Percentiles rank a stretch among this genome's conserved stretches.
Conservation (phyloP, 1,139 yeast genomes). For the Geotrichum australiense region DNA sequence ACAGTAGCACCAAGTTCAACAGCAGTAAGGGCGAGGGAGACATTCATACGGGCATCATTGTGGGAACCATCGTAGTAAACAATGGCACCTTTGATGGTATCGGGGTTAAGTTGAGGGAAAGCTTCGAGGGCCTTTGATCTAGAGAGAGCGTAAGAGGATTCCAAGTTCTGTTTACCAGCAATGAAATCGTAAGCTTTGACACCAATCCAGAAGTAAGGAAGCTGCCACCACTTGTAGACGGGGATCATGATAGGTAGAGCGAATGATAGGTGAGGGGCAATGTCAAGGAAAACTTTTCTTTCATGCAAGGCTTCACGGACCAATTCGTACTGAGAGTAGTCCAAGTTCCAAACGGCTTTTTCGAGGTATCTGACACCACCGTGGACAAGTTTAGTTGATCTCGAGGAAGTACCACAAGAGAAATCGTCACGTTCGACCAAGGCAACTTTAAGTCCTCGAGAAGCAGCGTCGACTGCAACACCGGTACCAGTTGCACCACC, state of each 20-base stretch:
- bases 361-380: slow-evolving; percentile 96
- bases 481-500: slow-evolving; percentile 98
- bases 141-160: slow-evolving; percentile 68
- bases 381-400: slow-evolving; percentile 95
- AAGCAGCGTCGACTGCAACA: slow-evolving; percentile 83
- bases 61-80: slow-evolving; percentile 95
- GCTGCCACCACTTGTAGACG: slow-evolving; percentile 92
- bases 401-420: slow-evolving; percentile 88
- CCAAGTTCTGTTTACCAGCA: slow-evolving; percentile 84
- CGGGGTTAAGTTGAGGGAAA: slow-evolving; percentile 82
- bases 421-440: slow-evolving; percentile 81
- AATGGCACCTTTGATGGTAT: slow-evolving; percentile 78
- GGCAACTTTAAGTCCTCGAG: slow-evolving; percentile 86
- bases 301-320: slow-evolving; percentile 93
- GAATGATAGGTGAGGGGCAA: slow-evolving; percentile 87
- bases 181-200: slow-evolving; percentile 89
- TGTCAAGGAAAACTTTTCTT: slow-evolving; percentile 79
- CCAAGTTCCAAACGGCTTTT: slow-evolving; percentile 80
- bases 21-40: slow-evolving; percentile 81
- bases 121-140: slow-evolving; percentile 61
- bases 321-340: slow-evolving; percentile 83
- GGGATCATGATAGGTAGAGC: slow-evolving; percentile 93
- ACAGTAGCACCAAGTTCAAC: slow-evolving; percentile 83
- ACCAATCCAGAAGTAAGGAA: slow-evolving; percentile 90
- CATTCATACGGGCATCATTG: slow-evolving; percentile 87